phyloP scores from a whole-genome alignment of 2,329 filamentous ascomycete species.

The Apiospora koreana region DNA sequence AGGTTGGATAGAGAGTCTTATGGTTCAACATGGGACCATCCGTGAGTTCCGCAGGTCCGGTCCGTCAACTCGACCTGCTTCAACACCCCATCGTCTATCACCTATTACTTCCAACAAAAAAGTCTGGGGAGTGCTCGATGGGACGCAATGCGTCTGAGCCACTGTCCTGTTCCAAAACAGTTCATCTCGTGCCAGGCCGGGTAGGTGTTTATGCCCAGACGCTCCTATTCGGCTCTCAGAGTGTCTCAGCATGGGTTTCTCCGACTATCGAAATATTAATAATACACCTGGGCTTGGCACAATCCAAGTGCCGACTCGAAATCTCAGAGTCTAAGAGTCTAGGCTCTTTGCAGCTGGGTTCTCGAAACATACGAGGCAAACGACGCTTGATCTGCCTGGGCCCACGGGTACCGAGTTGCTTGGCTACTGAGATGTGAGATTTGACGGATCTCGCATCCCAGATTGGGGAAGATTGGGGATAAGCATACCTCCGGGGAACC shows the following conservation, averaged over 20 bases:
- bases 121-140: not conserved
- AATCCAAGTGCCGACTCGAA: not conserved
- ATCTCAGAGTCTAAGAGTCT: no score
- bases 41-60: conserved; percentile 1
- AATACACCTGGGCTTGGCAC: not conserved
- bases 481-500: conserved; percentile 2
- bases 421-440: not conserved
- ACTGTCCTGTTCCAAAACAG: not conserved
- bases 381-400: not conserved
- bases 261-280: conserved; percentile 1
- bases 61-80: not conserved
- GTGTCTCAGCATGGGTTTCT: conserved; percentile 5
- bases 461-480: conserved; percentile 7
- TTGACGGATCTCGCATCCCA: conserved; percentile 5
- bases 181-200: conserved; percentile 1
- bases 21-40: conserved; percentile 7
- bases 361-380: conserved; percentile 9
- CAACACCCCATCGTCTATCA: not conserved
- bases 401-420: not conserved
- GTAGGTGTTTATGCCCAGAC: not conserved
- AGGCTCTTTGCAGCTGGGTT: not conserved
- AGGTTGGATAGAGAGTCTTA: not conserved
- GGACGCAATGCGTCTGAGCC: conserved; percentile 8
- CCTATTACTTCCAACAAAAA: not conserved
- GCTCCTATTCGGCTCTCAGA: not conserved